A percentile compares a stretch with the other conserved stretches of the same genome.
Conservation (phyloP, 2,329 filamentous ascomycete species). For the Shiraia sp. region DNA sequence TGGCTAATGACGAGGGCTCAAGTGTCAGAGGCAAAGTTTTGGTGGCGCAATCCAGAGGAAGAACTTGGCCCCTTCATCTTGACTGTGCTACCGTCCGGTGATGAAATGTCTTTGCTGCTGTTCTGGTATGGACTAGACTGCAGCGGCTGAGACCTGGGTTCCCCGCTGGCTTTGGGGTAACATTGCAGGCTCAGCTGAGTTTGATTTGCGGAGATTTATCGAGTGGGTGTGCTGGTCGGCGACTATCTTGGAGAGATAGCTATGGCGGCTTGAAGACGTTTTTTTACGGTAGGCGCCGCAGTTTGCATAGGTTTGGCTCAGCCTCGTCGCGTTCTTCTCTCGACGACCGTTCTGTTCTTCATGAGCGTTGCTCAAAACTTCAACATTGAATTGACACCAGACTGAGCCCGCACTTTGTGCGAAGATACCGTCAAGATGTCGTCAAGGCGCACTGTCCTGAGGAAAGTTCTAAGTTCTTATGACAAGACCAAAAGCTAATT, state of each 20-base stretch:
- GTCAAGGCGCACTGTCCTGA: constrained; percentile 28
- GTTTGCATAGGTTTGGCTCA: constrained; percentile 10
- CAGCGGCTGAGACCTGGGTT: constrained; percentile 16
- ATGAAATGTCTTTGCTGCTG: constrained; percentile 10
- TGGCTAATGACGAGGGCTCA: constrained; percentile 5
- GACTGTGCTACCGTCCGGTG: constrained; percentile 16
- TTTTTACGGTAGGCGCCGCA: constrained; percentile 14
- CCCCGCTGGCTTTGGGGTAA: constrained; percentile 3
- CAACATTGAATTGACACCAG: constrained; percentile 2
- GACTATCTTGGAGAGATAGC: constrained; percentile 1
- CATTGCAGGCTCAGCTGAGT: constrained; percentile 1
- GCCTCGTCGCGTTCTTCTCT: constrained; percentile 13
- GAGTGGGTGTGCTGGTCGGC: constrained; percentile 20
- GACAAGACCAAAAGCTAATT: neutral
- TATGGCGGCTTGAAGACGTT: neutral
- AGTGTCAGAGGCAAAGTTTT: constrained; percentile 4
- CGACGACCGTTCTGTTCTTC: constrained; percentile 3
- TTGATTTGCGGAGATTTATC: constrained; percentile 8
- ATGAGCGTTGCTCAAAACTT: neutral
- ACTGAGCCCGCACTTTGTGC: constrained; percentile 2
- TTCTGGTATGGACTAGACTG: constrained; percentile 4
- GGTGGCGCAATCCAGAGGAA: constrained; percentile 4
- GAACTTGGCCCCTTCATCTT: constrained; percentile 6
- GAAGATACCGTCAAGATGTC: constrained; percentile 20
- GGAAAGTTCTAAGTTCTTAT: constrained; percentile 10